These are phyloP conservation scores for Colletotrichum tamarilloi DNA, from an alignment of 2,329 filamentous ascomycete species.

Conservation along the genomic window DNA sequence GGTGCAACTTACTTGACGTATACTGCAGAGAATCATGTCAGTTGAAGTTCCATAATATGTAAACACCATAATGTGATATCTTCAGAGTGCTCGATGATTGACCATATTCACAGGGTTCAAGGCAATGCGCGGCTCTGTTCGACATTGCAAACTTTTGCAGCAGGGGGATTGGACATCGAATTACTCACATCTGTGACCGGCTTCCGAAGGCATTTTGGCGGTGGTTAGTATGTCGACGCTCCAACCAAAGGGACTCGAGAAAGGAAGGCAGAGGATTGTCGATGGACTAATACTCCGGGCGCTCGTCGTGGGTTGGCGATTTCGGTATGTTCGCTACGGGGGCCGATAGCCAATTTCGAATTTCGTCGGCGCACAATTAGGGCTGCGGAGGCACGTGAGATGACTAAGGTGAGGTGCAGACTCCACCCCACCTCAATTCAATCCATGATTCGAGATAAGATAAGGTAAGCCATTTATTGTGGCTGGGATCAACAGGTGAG, in stretches of 20 bases:
- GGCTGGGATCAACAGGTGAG: neutral
- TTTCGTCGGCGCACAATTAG: slow-evolving; percentile 2
- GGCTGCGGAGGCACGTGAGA: slow-evolving; percentile 1
- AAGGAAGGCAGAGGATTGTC: slow-evolving; percentile 54
- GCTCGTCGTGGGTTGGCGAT: slow-evolving; percentile 32
- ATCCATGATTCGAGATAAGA: neutral
- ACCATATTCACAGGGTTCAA: neutral
- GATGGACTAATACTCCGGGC: slow-evolving; percentile 40
- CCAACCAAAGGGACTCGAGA: slow-evolving; percentile 54
- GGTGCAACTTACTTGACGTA: slow-evolving; percentile 84
- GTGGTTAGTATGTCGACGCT: slow-evolving; percentile 58
- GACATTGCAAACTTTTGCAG: slow-evolving; percentile 2
- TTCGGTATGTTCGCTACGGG: slow-evolving; percentile 26
- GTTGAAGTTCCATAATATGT: slow-evolving; percentile 39
- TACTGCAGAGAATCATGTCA: slow-evolving; percentile 65
- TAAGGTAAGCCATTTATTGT: neutral
- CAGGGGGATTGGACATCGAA: slow-evolving; percentile 25
- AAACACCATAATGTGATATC: neutral
- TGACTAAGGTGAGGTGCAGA: neutral
- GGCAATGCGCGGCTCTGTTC: neutral
- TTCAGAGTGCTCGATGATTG: slow-evolving; percentile 7
- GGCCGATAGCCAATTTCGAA: slow-evolving; percentile 5
- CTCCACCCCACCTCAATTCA: neutral
- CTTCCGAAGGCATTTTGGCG: slow-evolving; percentile 88
- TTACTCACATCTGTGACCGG: slow-evolving; percentile 88